Evolutionary conservation across 2,329 filamentous ascomycete species (phyloP).

Genomic region (Leptographium galeiforme): DNA sequence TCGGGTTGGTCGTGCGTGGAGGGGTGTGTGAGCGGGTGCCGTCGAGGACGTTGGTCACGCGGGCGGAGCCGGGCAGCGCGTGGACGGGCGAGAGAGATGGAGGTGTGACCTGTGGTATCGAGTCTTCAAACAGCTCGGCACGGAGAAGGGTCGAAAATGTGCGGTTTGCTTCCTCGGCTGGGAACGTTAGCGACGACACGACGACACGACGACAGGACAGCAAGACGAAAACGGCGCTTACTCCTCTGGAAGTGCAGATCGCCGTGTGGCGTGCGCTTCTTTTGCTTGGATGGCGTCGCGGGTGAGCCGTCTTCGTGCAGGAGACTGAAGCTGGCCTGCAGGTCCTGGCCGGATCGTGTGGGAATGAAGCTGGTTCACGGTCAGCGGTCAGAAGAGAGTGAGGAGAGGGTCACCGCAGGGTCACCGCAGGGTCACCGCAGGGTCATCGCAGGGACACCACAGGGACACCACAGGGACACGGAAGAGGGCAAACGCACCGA

Average conservation of each 20-base stretch:
- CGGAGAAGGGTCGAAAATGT: constrained; percentile 82
- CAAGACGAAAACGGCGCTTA: constrained; percentile 27
- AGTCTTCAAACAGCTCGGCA: constrained; percentile 82
- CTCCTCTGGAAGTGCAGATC: constrained; percentile 92
- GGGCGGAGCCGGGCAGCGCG: constrained; percentile 31
- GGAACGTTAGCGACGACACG: not conserved
- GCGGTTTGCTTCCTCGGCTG: constrained; percentile 84
- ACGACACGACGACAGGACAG: not conserved
- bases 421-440: too few species aligned
- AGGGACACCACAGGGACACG: not conserved
- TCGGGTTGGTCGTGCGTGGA: constrained; percentile 27
- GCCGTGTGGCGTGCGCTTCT: constrained; percentile 73
- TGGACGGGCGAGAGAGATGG: constrained; percentile 49
- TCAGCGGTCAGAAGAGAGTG: not conserved
- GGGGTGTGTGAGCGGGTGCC: constrained; percentile 69
- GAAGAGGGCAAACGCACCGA: constrained; percentile 32
- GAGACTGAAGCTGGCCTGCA: constrained; percentile 84
- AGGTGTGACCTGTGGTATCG: constrained; percentile 68
- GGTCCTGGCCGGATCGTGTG: constrained; percentile 80
- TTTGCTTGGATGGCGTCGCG: constrained; percentile 73
- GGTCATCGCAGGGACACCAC: too few species aligned
- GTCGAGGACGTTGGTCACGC: constrained; percentile 44
- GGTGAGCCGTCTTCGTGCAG: constrained; percentile 89
- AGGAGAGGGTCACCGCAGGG: not conserved
- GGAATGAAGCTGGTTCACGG: constrained; percentile 66